These are phyloP conservation scores for Acrocalymma vagum DNA, from an alignment of 2,329 filamentous ascomycete genomes.

Conservation along the genomic window DNA sequence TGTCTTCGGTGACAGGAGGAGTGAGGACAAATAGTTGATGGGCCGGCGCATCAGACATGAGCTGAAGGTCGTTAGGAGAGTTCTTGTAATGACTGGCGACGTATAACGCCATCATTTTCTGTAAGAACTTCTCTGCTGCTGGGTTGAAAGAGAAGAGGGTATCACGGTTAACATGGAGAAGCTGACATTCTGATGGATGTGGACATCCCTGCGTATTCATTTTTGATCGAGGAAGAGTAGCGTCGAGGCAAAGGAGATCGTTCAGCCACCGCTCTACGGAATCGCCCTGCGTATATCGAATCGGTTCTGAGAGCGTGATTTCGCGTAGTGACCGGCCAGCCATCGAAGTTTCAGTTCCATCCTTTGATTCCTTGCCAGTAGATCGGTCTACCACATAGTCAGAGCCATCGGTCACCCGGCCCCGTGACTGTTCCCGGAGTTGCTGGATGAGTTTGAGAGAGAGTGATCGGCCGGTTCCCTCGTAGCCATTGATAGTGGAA, in stretches of 20 bases:
- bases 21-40: slow-evolving; percentile 96
- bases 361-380: slow-evolving; percentile 71
- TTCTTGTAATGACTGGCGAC: slow-evolving; percentile 99
- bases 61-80: slow-evolving; percentile 94
- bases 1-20: slow-evolving; percentile 80
- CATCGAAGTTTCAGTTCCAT: slow-evolving; percentile 41
- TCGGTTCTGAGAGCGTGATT: slow-evolving; percentile 92
- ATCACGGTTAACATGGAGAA: slow-evolving; percentile 94
- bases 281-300: slow-evolving; percentile 91
- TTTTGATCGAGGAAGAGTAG: slow-evolving; percentile 82
- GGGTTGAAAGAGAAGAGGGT: slow-evolving; percentile 98
- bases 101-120: slow-evolving; percentile 98
- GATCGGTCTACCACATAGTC: slow-evolving; percentile 77
- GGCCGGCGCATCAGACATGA: slow-evolving; percentile 97
- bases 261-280: slow-evolving; percentile 97
- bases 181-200: slow-evolving; percentile 88
- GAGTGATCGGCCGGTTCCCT: slow-evolving; percentile 92
- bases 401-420: slow-evolving; percentile 62
- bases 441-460: slow-evolving; percentile 98
- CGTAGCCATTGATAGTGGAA: slow-evolving; percentile 98
- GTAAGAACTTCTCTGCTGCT: slow-evolving; percentile 94
- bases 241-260: slow-evolving; percentile 90
- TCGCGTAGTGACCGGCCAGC: slow-evolving; percentile 84
- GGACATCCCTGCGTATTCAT: slow-evolving; percentile 80
- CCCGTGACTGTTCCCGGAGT: slow-evolving; percentile 88